Evolutionary conservation across 2,329 filamentous ascomycete genomes (phyloP), one percentile per base, ranked within the genome.

Genomic region (Septoria petroselini): DNA sequence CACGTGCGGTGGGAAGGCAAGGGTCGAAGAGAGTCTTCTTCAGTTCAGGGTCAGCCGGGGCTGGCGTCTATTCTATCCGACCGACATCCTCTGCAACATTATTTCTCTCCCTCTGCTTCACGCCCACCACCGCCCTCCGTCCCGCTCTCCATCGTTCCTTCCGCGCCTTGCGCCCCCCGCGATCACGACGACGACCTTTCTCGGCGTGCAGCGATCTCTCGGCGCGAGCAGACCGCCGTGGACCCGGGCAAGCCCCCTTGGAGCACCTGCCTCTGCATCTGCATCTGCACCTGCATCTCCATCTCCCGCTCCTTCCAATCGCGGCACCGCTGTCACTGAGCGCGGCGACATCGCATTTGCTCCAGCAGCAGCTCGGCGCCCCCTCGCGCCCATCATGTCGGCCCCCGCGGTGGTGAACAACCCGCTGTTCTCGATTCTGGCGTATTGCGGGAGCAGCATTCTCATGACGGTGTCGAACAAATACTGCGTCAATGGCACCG

Each of bases 401-500:
- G 58, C 71, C 70, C 66, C 69, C 65, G 70, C 47, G 67, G 68
- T 57, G 65, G 54, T 67, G 64, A 72, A 90, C 72, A 93, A 83
- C 70, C 88, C 90, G 12, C 75, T 81, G 38, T 69, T 93, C 40
- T 90, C 91, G 17, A 87, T 98, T 62, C 68, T 95, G 58, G 83
- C 88, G 41, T 98, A 98, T 77, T 98, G 93, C 72, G 77, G 86
- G 64, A 88, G 91, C 45, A 96, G 91, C n/a, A 98, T 98, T 68
- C 81, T 91, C 70, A 98, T 98, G 93, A 98, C 93, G 6, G 88
- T 96, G n/a, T 93, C 94, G 70, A 98, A 98, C 76, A 98, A 98
- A 78, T 98, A 94, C 70, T 91, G 96, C 56, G 82, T 98, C 39
- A 96, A 89, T 6, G 93, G 93, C 53, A 79, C 80, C 43, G 81